phyloP scores from a whole-genome alignment of 768 basidiomycete genomes.

The Thelephora ganbajun region DNA sequence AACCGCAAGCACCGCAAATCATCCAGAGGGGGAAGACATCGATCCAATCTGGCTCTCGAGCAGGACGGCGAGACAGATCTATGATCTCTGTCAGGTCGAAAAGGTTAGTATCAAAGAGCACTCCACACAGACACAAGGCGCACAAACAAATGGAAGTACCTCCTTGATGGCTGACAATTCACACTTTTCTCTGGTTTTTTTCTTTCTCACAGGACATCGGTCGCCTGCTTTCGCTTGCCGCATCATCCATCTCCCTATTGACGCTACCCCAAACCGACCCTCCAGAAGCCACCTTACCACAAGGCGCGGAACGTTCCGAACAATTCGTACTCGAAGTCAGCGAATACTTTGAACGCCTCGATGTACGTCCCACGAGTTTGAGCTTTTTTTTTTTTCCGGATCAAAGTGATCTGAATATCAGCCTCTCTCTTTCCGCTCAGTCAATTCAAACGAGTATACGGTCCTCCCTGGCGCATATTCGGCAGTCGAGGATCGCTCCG shows the following conservation, averaged over 20 bases:
- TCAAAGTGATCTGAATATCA: no score
- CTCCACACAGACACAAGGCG: not conserved
- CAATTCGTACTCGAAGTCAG: constrained; percentile 76
- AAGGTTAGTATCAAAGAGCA: constrained; percentile 33
- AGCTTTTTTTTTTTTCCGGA: constrained; percentile 1
- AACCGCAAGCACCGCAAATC: no score
- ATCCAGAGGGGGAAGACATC: constrained; percentile 31
- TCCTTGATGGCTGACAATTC: not conserved
- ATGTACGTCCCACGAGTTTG: constrained; percentile 30
- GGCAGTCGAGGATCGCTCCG: constrained; percentile 71
- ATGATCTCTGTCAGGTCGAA: constrained; percentile 67
- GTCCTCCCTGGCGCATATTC: constrained; percentile 68
- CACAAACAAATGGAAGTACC: not conserved
- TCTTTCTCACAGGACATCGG: constrained; percentile 47
- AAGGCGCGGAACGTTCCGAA: constrained; percentile 74
- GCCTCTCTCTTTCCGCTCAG: constrained; percentile 29
- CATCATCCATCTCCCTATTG: constrained; percentile 65
- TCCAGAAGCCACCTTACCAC: constrained; percentile 52
- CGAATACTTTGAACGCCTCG: constrained; percentile 74
- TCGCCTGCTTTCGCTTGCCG: constrained; percentile 59
- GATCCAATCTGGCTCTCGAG: constrained; percentile 77
- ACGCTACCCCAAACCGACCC: constrained; percentile 75
- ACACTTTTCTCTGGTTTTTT: not conserved
- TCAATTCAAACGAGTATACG: constrained; percentile 66
- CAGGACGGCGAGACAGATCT: constrained; percentile 69